A percentile compares a stretch with the other conserved stretches of the same genome.
Conservation (phyloP, 1,284 basidiomycete genomes). For the Marasmius fiardii region DNA sequence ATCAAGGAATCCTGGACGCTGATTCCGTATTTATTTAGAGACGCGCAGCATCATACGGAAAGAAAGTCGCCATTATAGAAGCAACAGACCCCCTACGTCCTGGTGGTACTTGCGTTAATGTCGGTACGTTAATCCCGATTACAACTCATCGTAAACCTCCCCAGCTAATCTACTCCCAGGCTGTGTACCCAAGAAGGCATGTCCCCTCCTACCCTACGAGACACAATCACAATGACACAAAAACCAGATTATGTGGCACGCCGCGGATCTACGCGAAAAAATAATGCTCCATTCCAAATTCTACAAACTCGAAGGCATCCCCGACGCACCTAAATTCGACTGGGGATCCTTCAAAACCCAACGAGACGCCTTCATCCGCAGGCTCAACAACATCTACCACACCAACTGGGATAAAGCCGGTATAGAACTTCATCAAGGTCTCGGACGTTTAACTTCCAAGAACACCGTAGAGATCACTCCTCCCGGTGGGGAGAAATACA, state of each 20-base stretch:
- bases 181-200: conserved; percentile 86
- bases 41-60: conserved; percentile 90
- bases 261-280: conserved; percentile 89
- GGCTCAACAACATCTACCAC: conserved; percentile 92
- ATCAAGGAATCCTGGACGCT: not conserved
- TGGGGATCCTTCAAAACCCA: conserved; percentile 92
- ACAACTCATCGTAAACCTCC: not conserved
- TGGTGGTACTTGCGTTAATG: conserved; percentile 97
- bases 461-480: conserved; percentile 67
- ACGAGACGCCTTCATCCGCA: conserved; percentile 92
- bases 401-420: conserved; percentile 85
- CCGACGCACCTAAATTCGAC: conserved; percentile 65
- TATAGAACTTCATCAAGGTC: conserved; percentile 87
- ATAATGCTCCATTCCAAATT: conserved; percentile 72
- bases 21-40: conserved; percentile 42
- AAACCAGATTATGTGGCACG: conserved; percentile 97
- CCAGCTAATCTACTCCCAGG: conserved; percentile 38
- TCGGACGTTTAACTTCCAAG: conserved; percentile 68
- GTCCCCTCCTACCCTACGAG: conserved; percentile 4
- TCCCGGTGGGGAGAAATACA: conserved; percentile 63
- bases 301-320: conserved; percentile 73
- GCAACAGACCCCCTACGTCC: conserved; percentile 66
- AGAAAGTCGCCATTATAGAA: conserved; percentile 92
- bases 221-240: not conserved
- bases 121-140: conserved; percentile 53